Evolutionary conservation across 2,329 filamentous ascomycete genomes (phyloP), one percentile per base, ranked within the genome.

Genomic region (Moelleriella libera): DNA sequence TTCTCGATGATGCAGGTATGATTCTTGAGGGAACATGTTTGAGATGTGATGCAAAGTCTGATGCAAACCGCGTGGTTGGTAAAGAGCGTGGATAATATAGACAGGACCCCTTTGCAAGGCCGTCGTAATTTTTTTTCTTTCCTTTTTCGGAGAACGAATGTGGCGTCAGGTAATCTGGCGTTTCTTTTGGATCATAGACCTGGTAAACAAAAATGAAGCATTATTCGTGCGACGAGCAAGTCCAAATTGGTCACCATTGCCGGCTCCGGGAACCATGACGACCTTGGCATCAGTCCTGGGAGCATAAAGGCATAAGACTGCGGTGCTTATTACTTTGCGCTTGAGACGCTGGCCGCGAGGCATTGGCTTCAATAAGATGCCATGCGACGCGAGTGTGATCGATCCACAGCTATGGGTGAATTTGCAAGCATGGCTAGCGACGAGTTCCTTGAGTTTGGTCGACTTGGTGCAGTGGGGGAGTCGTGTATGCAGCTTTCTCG

Each of bases 351-450:
- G 40, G n/a, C 21, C 14, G 10, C 40, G 12, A 14, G 51, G 49
- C 14, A 44, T 49, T 47, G 49, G 45, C 46, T 54, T 72, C 65
- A 83, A 60, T 80, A 83, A 9, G 80, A 83, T 46, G 74, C 78
- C 74, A 82, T 78, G 46, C 80, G 76, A 57, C 78, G 72, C 53
- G 72, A 67, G 55, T 73, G 69, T 48, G 69, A 68, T 57, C 76
- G 70, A 53, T 79, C 74, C 30, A 61, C 64, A 6, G 66, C 55
- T 56, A 68, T 60, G 55, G 60, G 71, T 37, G 65, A 72, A 53
- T 69, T 64, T 49, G 64, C 64, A 52, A 72, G 70, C 63, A 71
- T 68, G 50, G 66, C 61, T 41, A 60, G 56, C 47, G 70, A 58
- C 50, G 68, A 59, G 50, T 64, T 57, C 52, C 69, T 62, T 45